Conservation (phyloP, 2,329 filamentous ascomycete species). For the Claviceps fusiformis region DNA sequence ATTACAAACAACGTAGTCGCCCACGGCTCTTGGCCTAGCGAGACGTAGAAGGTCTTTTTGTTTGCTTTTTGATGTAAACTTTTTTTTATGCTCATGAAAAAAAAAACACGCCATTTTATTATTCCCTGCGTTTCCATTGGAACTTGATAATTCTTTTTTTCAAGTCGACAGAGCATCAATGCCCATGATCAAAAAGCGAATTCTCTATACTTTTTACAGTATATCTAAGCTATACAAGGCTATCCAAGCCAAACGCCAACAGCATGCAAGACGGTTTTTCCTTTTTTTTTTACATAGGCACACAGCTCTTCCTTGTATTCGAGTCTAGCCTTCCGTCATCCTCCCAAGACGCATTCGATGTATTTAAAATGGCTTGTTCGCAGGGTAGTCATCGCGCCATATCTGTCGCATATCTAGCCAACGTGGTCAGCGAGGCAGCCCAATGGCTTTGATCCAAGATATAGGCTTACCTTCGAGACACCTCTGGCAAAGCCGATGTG, state of each 20-base stretch:
- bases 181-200: not conserved
- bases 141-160: not conserved
- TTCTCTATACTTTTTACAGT: conserved; percentile 1
- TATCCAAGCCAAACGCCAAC: conserved; percentile 19
- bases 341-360: not conserved
- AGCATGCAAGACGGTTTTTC: conserved; percentile 15
- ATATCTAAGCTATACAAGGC: conserved; percentile 17
- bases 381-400: conserved; percentile 26
- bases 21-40: not conserved
- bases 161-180: not conserved
- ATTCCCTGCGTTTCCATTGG: not conserved
- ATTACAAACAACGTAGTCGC: not conserved
- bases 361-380: conserved; percentile 19
- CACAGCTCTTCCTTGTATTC: conserved; percentile 18
- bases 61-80: not conserved
- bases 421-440: not conserved
- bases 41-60: not conserved
- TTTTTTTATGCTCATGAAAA: not conserved
- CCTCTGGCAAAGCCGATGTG: conserved; percentile 76
- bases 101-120: not conserved
- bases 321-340: conserved; percentile 6
- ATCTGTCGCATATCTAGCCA: conserved; percentile 32
- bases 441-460: not conserved
- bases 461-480: conserved; percentile 63
- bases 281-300: conserved; percentile 13